A percentile compares a stretch with the other conserved stretches of the same genome.
Evolutionary conservation across 805 yeast genomes (phyloP).

Genomic region (Tetrapisispora nanseiensis): DNA sequence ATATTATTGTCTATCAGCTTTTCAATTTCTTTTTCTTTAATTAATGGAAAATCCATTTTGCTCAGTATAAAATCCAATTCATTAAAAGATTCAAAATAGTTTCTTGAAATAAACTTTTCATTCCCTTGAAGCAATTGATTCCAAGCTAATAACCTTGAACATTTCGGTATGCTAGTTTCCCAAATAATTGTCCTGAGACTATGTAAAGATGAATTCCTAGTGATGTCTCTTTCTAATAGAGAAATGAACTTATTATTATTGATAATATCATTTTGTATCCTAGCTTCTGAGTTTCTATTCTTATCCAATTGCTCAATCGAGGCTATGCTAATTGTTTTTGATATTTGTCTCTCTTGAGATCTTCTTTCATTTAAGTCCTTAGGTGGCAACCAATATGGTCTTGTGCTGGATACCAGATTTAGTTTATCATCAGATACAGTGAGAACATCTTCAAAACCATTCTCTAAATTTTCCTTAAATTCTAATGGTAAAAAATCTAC

Average conservation of each 20-base stretch:
- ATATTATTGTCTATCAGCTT: conserved; percentile 14
- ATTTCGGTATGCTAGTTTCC: conserved; percentile 23
- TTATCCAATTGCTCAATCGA: conserved; percentile 27
- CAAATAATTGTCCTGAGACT: conserved; percentile 20
- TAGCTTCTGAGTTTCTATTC: conserved; percentile 21
- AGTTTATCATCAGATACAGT: conserved; percentile 53
- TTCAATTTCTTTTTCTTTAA: conserved; percentile 25
- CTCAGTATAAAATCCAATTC: conserved; percentile 28
- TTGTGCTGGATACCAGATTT: conserved; percentile 41
- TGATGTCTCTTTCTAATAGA: conserved; percentile 24
- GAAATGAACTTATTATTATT: conserved; percentile 21
- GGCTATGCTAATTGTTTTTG: conserved; percentile 30
- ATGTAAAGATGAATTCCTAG: conserved; percentile 25
- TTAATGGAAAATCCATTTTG: conserved; percentile 25
- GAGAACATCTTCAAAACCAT: conserved; percentile 45
- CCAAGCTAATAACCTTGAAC: conserved; percentile 17
- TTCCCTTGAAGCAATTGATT: conserved; percentile 20
- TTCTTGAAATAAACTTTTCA: conserved; percentile 15
- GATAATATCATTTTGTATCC: conserved; percentile 18
- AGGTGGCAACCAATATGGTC: conserved; percentile 68
- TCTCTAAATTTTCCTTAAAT: conserved; percentile 26
- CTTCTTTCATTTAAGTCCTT: conserved; percentile 42
- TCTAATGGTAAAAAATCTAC: conserved; percentile 30
- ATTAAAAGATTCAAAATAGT: conserved; percentile 31
- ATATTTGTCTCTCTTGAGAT: conserved; percentile 48